phyloP scores from a whole-genome alignment of 2,329 filamentous ascomycete genomes.

The Verticillium tricorpus region DNA sequence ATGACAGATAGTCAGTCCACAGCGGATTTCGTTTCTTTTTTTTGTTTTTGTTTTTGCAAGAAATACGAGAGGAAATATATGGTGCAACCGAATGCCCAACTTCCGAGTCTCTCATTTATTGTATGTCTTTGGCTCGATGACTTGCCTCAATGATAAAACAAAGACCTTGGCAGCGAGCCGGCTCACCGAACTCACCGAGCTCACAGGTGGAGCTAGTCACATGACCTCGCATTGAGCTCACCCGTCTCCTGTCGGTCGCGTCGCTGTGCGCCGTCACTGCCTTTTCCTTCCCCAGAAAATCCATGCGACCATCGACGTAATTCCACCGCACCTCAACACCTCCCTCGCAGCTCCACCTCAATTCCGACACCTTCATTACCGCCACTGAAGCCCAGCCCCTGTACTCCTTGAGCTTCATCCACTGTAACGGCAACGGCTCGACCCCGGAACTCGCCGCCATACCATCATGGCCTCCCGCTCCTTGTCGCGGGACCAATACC shows the following conservation, averaged over 20 bases:
- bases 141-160: background rate
- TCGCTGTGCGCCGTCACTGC: background rate
- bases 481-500: conserved; percentile 23
- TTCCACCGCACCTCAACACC: background rate
- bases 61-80: too few relatives aligned
- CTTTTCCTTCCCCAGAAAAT: background rate
- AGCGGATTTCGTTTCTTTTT: too few relatives aligned
- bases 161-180: background rate
- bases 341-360: background rate
- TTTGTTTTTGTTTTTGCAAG: too few relatives aligned
- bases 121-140: background rate
- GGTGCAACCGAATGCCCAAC: too few relatives aligned
- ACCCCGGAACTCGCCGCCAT: background rate
- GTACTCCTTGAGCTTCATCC: background rate
- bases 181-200: background rate
- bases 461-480: conserved; percentile 11
- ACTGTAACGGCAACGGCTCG: background rate
- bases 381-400: background rate
- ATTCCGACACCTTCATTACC: background rate
- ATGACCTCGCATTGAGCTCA: background rate
- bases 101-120: too few relatives aligned
- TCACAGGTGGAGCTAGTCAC: background rate
- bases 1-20: too few relatives aligned
- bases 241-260: background rate
- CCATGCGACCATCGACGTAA: background rate